Evolutionary conservation across 2,329 filamentous ascomycete species (phyloP), one percentile per base, ranked within the genome.

Genomic region (Neopestalotiopsis sp.): DNA sequence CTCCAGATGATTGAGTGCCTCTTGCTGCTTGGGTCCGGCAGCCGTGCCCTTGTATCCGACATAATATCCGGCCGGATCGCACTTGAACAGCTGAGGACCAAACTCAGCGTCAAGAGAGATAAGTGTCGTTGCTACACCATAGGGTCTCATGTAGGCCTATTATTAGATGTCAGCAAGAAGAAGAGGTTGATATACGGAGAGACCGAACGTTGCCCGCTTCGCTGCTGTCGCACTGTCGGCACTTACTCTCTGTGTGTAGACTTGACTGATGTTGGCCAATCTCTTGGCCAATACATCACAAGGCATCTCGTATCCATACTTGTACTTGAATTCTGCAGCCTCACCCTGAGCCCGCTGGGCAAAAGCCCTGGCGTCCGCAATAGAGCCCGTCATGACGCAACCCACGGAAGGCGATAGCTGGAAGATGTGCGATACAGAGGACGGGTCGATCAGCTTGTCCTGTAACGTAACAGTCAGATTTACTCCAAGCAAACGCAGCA

Each of bases 281-380:
- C 96, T 90, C 89, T 99, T 99, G 73, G 96, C 94, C 78, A 99
- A 85, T 66, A 94, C 96, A 83, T 99, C 96, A 81, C 94, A 97
- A 70, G 96, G 96, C 96, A 99, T 99, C 87, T 99, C 96, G 83
- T 99, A 99, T 78, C 96, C 96, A 81, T 90, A 97, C 85, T 98
- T 98, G 90, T 99, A 99, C 83, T 91, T 91, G 86, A 99, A 99
- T 81, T 99, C 95, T 69, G 95, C 95, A 74, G 96, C 96, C 85
- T 99, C 96, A 76, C 94, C 93, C 84, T 96, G 92, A 72, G 96
- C 96, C 78, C 96, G 91, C 83, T 94, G 94, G 70, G 97, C 94
- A 73, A 94, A 97, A 40, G 96, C 95, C 81, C 96, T 89, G 70
- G 96, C 96, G 86, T 99, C 96, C 76, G 96, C 95, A 82, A 99